A percentile compares a stretch with the other conserved stretches of the same genome.
Conservation (phyloP, 345 rosid genomes). For the Gossypium rotundifolium region DNA sequence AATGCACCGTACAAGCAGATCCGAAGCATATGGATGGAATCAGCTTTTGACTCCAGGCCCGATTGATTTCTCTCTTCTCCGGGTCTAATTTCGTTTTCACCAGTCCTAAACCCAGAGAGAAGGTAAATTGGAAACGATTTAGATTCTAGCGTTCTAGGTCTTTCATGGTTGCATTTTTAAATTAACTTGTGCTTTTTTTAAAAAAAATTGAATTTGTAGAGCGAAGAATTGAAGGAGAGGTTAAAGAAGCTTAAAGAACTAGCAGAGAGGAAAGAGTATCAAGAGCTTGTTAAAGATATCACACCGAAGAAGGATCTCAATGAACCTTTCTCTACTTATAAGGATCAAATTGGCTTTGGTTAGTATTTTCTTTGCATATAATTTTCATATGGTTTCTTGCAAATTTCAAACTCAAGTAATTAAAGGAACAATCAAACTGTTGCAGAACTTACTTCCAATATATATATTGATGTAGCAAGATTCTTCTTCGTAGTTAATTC, state of each 20-base stretch:
- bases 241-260: constrained; percentile 57
- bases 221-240: constrained; percentile 71
- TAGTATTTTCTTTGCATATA: background rate
- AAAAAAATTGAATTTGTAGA: constrained; percentile 28
- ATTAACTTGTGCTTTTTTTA: background rate
- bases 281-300: constrained; percentile 87
- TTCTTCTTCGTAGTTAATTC: background rate
- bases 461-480: background rate
- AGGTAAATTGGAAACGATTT: constrained; percentile 34
- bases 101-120: constrained; percentile 73
- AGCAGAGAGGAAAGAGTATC: constrained; percentile 76
- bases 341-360: constrained; percentile 98
- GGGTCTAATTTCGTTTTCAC: constrained; percentile 51
- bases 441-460: background rate
- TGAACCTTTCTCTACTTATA: constrained; percentile 93
- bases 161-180: background rate
- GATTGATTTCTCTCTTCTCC: constrained; percentile 40
- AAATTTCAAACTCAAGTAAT: background rate
- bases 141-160: background rate
- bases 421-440: background rate
- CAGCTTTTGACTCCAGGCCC: constrained; percentile 42
- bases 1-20: constrained; percentile 49
- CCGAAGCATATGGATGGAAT: constrained; percentile 52
- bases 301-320: constrained; percentile 41
- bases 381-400: background rate